These are phyloP conservation scores for Flaveria floridana DNA, from an alignment of 140 eudicot genomes.

Conservation along the genomic window DNA sequence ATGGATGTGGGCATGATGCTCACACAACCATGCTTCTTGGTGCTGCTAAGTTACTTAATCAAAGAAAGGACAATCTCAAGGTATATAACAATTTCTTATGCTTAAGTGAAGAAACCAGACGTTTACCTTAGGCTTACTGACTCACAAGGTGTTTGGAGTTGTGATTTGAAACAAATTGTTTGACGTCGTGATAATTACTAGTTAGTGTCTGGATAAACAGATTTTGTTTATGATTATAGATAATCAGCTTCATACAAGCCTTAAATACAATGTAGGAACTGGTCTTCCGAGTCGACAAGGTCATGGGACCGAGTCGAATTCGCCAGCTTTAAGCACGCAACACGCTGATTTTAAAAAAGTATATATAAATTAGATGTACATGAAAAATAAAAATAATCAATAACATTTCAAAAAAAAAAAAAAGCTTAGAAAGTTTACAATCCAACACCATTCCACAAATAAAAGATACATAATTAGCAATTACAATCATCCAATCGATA, in stretches of 20 bases:
- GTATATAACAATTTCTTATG: slow-evolving; percentile 27
- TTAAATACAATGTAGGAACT: neutral
- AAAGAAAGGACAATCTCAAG: slow-evolving; percentile 67
- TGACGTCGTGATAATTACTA: neutral
- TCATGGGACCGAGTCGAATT: neutral
- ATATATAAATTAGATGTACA: neutral
- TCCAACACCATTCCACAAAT: neutral
- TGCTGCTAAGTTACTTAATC: slow-evolving; percentile 81
- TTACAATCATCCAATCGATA: neutral
- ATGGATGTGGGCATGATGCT: slow-evolving; percentile 92
- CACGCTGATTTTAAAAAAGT: neutral
- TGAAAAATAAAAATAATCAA: neutral
- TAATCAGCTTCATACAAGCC: no score
- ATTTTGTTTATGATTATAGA: neutral
- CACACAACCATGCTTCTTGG: slow-evolving; percentile 91
- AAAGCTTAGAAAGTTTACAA: neutral
- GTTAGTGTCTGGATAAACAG: neutral
- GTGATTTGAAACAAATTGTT: neutral
- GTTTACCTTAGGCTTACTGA: no score
- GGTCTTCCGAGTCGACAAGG: neutral
- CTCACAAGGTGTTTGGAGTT: no score
- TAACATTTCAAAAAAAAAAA: neutral
- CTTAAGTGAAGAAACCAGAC: neutral
- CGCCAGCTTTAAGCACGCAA: neutral
- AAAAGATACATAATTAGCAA: neutral